Base-by-base conservation (phyloP, 1,284 basidiomycete species). In the Malassezia sp. region DNA sequence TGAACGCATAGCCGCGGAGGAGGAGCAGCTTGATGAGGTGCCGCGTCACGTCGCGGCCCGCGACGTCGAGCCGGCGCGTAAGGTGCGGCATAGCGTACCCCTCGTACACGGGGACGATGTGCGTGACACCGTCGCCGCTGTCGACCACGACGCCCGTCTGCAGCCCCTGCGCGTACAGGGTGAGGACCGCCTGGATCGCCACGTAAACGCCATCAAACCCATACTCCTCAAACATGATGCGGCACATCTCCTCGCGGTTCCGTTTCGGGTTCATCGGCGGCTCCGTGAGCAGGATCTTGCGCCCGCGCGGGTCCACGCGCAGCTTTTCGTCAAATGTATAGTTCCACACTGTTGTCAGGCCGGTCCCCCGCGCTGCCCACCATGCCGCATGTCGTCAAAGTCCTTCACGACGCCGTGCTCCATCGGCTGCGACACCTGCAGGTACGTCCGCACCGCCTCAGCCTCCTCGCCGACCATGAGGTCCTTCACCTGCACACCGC, bases 181-280 rank as follows among this genome's bases (percentile, higher is more conserved):
- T 97, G 69, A 99, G 75, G 34, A 99, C 93, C 4, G 91, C 93
- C 76, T 99, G 93, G 59, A 99, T 96, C 18, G 91, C 91, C 1
- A 99, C 82, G 71, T 97, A 97, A 49, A 97, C 87, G 0, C 88
- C 86, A 18, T 82, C 82, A 66, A 97, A 95, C 5, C 87, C 87
- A 71, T 96, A 99, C 62, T 93, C 85, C 74, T 99, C 93, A 70
- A 97, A 96, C 91, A 99, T 97, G 70, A 96, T 87, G 73, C 97
- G 83, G 52, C 81, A 83, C 90, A 97, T 96, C 69, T 80, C 77
- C 72, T 90, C 82, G 61, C 93, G 75, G 73, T 97, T 97, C 57
- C 74, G 81, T 70, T 83, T 87, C 4, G 93, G 93, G 74, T 97
- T 97, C 91, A 97, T 96, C 32, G 91, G 93, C n/a, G 93, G 93